A percentile compares a stretch with the other conserved stretches of the same genome.
These are phyloP conservation scores for Phytophthora ramorum DNA, from an alignment of 352 stramenopile species.

Conservation along the genomic window DNA sequence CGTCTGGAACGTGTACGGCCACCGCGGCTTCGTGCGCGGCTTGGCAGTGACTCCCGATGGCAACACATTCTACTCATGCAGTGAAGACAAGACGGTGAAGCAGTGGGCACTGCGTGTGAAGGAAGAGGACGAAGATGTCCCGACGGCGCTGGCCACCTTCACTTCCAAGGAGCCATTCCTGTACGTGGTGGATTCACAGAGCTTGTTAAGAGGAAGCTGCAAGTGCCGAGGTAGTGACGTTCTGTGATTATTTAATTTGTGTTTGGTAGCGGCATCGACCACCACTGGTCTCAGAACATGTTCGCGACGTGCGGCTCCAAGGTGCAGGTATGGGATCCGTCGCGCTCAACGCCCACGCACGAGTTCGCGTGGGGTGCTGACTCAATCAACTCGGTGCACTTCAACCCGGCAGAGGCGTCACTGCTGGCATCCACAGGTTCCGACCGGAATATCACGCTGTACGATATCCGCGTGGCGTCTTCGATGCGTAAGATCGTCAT, in stretches of 20 bases:
- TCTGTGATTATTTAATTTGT: conserved; percentile 14
- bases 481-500: conserved; percentile 97
- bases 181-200: conserved; percentile 45
- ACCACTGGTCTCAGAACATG: conserved; percentile 95
- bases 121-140: conserved; percentile 76
- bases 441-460: conserved; percentile 94
- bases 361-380: conserved; percentile 95
- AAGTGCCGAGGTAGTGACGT: conserved; percentile 4
- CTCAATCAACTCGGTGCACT: conserved; percentile 94
- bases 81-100: conserved; percentile 96
- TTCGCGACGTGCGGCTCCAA: conserved; percentile 94
- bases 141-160: conserved; percentile 74
- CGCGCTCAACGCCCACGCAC: conserved; percentile 93
- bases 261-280: conserved; percentile 95
- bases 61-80: conserved; percentile 93
- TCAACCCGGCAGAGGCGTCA: conserved; percentile 96
- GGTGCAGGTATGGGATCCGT: conserved; percentile 97
- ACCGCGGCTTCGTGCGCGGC: conserved; percentile 95
- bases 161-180: conserved; percentile 87
- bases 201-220: not conserved
- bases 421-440: conserved; percentile 96
- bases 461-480: conserved; percentile 91
- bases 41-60: conserved; percentile 85
- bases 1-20: conserved; percentile 94
- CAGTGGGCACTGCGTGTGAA: conserved; percentile 85